Evolutionary conservation across 306 rosid genomes (phyloP).

Genomic region (Citrullus colocynthis): DNA sequence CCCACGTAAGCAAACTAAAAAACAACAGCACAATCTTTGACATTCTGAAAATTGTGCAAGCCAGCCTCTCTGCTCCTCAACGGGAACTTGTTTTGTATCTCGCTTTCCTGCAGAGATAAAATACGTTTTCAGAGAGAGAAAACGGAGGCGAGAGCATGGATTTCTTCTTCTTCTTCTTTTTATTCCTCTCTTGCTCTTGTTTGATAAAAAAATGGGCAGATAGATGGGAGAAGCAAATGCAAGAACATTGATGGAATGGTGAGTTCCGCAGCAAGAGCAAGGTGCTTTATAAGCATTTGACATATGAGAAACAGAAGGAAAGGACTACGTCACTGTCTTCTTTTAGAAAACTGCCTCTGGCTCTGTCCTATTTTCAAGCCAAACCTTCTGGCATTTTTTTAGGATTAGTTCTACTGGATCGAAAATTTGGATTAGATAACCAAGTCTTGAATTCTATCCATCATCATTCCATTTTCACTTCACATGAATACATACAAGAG

Average conservation of each 20-base stretch:
- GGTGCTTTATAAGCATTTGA: constrained; percentile 24
- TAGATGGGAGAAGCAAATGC: not conserved
- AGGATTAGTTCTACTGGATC: not conserved
- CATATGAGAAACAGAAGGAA: not conserved
- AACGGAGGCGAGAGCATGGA: not conserved
- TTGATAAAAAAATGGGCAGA: not conserved
- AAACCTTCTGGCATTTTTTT: not conserved
- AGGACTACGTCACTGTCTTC: constrained; percentile 15
- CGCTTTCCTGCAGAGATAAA: not conserved
- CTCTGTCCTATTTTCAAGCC: not conserved
- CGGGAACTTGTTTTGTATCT: constrained; percentile 5
- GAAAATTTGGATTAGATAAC: not conserved
- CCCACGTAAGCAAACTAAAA: constrained; percentile 18
- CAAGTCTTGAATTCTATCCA: not conserved
- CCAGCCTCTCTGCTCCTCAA: constrained; percentile 4
- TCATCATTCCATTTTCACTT: not conserved
- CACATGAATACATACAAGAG: not conserved
- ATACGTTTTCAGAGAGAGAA: not conserved
- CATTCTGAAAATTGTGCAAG: constrained; percentile 1
- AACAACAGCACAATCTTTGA: constrained; percentile 13
- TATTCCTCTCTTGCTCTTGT: not conserved
- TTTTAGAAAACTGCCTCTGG: not conserved
- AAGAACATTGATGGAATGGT: constrained; percentile 12
- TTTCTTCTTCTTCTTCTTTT: not conserved
- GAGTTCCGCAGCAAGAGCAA: constrained; percentile 8